A percentile compares a stretch with the other conserved stretches of the same genome.
Evolutionary conservation across 768 basidiomycete genomes (phyloP).

Genomic region (Lepiota venenata): DNA sequence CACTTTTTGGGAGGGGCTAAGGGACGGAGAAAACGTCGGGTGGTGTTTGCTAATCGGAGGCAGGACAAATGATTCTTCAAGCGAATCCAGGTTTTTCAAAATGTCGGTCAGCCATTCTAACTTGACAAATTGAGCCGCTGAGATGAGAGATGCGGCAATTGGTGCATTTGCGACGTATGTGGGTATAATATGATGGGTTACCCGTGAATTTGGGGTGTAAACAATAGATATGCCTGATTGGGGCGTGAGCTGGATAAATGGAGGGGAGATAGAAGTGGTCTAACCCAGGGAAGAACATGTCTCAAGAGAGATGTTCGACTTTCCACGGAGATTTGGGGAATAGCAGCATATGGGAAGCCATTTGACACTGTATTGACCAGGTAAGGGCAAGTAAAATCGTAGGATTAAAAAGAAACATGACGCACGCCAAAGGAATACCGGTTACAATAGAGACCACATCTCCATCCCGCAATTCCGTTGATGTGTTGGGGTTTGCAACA

Average conservation of each 20-base stretch:
- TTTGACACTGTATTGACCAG: constrained; percentile 32
- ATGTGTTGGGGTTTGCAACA: constrained; percentile 32
- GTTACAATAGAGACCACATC: constrained; percentile 48
- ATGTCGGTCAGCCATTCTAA: constrained; percentile 67
- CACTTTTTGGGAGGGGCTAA: constrained; percentile 45
- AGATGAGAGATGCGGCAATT: constrained; percentile 57
- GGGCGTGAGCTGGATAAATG: neutral
- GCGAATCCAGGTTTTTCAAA: constrained; percentile 36
- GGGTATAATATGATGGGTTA: constrained; percentile 65
- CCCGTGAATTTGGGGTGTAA: constrained; percentile 36
- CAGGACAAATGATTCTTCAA: constrained; percentile 50
- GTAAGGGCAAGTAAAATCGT: neutral
- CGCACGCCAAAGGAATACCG: constrained; percentile 45
- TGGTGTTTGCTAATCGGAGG: constrained; percentile 54
- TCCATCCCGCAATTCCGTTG: constrained; percentile 46
- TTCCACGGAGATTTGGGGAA: constrained; percentile 31
- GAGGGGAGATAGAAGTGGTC: neutral
- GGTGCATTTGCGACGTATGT: constrained; percentile 45
- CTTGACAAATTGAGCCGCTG: constrained; percentile 55
- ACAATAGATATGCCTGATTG: constrained; percentile 53
- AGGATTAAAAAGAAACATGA: neutral
- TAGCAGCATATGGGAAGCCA: constrained; percentile 55
- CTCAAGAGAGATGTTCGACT: constrained; percentile 33
- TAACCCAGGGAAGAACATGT: constrained; percentile 54
- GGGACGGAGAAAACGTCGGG: constrained; percentile 50